Evolutionary conservation across 176 grass and related monocot species (phyloP).

Genomic region (Leersia perrieri): DNA sequence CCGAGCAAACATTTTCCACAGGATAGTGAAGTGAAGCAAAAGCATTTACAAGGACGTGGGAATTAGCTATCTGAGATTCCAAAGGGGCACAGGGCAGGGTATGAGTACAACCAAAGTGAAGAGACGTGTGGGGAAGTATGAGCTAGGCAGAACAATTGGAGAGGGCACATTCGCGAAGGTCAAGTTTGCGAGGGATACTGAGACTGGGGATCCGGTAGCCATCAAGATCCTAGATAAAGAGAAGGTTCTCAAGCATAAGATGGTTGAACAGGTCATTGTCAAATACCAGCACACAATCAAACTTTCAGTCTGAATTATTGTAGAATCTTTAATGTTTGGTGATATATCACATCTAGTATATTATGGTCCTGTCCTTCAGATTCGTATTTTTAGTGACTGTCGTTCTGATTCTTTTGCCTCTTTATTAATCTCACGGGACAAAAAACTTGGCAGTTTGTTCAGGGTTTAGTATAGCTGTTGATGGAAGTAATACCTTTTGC

Average conservation of each 20-base stretch:
- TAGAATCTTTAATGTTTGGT: slow-evolving; percentile 8
- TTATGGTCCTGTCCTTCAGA: neutral
- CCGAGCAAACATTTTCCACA: neutral
- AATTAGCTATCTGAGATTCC: neutral
- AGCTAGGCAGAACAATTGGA: slow-evolving; percentile 86
- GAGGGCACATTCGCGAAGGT: slow-evolving; percentile 97
- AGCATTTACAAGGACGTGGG: neutral
- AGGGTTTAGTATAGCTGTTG: neutral
- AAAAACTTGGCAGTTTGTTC: slow-evolving; percentile 11
- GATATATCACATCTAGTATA: slow-evolving; percentile 23
- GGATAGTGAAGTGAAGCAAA: slow-evolving; percentile 28
- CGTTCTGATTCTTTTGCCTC: neutral
- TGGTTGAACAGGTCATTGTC: slow-evolving; percentile 82
- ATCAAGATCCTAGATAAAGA: slow-evolving; percentile 99
- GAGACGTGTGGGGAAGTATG: slow-evolving; percentile 95
- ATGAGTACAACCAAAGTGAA: slow-evolving; percentile 87
- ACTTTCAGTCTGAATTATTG: slow-evolving; percentile 17
- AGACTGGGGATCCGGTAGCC: slow-evolving; percentile 67
- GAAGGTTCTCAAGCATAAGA: slow-evolving; percentile 92
- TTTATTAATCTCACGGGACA: neutral
- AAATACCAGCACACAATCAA: neutral
- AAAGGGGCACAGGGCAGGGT: slow-evolving; percentile 4
- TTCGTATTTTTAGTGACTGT: neutral
- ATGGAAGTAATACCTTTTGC: neutral
- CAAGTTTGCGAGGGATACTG: slow-evolving; percentile 69